Percentiles rank a stretch among this genome's conserved stretches.
Conservation (phyloP, 106 monocot species). For the Chionographis japonica region DNA sequence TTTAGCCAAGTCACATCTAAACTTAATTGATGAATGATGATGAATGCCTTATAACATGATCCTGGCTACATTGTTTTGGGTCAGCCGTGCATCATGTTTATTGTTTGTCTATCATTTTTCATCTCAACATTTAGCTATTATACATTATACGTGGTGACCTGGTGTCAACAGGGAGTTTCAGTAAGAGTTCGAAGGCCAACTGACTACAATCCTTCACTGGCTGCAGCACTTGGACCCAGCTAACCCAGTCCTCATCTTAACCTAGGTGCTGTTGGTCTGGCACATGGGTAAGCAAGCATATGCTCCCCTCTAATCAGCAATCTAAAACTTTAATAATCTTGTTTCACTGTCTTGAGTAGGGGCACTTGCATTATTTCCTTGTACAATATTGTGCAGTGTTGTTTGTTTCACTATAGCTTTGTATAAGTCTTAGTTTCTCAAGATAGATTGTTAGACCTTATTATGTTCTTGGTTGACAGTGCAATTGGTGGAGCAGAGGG, state of each 20-base stretch:
- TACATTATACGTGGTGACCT: too few species aligned
- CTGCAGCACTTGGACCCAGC: conserved; percentile 29
- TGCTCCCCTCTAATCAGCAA: not conserved
- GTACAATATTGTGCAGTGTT: not conserved
- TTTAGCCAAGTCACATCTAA: too few species aligned
- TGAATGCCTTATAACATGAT: too few species aligned
- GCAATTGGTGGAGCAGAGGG: conserved; percentile 9
- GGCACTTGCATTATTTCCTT: not conserved
- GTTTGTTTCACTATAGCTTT: too few species aligned
- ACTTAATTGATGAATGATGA: too few species aligned
- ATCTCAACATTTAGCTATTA: too few species aligned
- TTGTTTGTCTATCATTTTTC: too few species aligned
- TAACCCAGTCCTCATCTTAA: conserved; percentile 27
- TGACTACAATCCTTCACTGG: conserved; percentile 27
- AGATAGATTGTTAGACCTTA: not conserved
- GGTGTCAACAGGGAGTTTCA: conserved; percentile 17
- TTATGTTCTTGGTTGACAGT: not conserved
- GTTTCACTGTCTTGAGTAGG: not conserved
- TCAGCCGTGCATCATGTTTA: too few species aligned
- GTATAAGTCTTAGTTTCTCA: not conserved
- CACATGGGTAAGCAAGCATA: conserved; percentile 7
- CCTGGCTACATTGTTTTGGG: too few species aligned
- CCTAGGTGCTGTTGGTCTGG: conserved; percentile 24
- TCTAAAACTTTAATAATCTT: not conserved
- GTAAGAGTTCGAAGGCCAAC: conserved; percentile 27